phyloP scores from a whole-genome alignment of 2,329 filamentous ascomycete species.

The Pseudogymnoascus sp. region DNA sequence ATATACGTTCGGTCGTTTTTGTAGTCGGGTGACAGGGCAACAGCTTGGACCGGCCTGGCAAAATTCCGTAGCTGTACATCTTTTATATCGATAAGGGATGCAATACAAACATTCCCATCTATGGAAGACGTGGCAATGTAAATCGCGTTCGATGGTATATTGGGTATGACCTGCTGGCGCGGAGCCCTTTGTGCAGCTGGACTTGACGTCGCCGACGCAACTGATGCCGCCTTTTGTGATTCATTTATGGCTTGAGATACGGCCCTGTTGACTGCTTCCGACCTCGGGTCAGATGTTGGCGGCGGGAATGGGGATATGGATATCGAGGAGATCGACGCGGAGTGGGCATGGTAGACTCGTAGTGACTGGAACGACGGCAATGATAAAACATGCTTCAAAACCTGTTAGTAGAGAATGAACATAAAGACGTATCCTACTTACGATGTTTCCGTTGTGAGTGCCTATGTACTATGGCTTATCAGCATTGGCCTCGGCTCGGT shows the following conservation, averaged over 20 bases:
- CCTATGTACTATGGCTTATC: constrained; percentile 62
- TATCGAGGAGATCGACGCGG: constrained; percentile 79
- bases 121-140: constrained; percentile 90
- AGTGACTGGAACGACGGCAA: constrained; percentile 74
- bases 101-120: constrained; percentile 90
- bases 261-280: constrained; percentile 30
- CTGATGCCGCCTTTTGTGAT: constrained; percentile 31
- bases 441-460: constrained; percentile 94
- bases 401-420: constrained; percentile 23
- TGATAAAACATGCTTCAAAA: constrained; percentile 67
- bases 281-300: constrained; percentile 36
- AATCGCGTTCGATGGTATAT: constrained; percentile 79
- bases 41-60: constrained; percentile 81
- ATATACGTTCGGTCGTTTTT: constrained; percentile 82
- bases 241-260: constrained; percentile 24
- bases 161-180: constrained; percentile 52
- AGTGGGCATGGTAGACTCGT: constrained; percentile 84
- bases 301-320: constrained; percentile 83
- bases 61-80: constrained; percentile 92
- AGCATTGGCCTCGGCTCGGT: constrained; percentile 20
- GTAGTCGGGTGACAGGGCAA: constrained; percentile 91
- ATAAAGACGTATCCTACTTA: constrained; percentile 39
- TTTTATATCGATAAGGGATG: constrained; percentile 76
- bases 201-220: constrained; percentile 38
- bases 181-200: constrained; percentile 42